A percentile compares a stretch with the other conserved stretches of the same genome.
Conservation (phyloP, 805 yeast species). For the Kodamaea hsintzibuensis region DNA sequence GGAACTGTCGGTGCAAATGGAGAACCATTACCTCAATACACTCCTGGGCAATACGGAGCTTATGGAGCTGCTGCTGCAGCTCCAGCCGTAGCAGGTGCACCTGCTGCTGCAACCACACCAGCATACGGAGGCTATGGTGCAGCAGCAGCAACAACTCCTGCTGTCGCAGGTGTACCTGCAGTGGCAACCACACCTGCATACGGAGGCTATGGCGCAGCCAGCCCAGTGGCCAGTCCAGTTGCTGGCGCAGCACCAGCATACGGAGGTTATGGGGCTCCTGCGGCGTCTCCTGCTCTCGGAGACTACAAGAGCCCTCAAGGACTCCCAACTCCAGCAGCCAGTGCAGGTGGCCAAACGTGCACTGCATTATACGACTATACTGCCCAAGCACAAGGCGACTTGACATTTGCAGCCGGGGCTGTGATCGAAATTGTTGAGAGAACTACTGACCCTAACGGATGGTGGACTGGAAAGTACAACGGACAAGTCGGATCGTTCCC, state of each 20-base stretch:
- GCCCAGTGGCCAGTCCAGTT: conserved; percentile 13
- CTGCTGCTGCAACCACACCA: conserved; percentile 6
- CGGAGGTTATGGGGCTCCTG: not conserved
- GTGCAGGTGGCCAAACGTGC: conserved; percentile 56
- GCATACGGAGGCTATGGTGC: not conserved
- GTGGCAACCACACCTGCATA: conserved; percentile 11
- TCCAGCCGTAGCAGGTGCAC: conserved; percentile 10
- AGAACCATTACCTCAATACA: conserved; percentile 28
- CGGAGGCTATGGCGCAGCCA: conserved; percentile 13
- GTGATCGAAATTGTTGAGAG: conserved; percentile 80
- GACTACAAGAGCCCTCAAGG: conserved; percentile 24
- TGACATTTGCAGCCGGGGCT: conserved; percentile 85
- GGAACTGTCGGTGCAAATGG: conserved; percentile 19
- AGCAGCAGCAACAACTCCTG: conserved; percentile 10
- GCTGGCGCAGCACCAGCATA: conserved; percentile 18
- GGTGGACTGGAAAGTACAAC: conserved; percentile 95
- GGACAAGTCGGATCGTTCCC: conserved; percentile 94
- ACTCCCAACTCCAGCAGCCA: conserved; percentile 31
- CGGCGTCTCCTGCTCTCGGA: conserved; percentile 12
- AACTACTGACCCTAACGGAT: conserved; percentile 83
- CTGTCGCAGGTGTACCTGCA: conserved; percentile 14
- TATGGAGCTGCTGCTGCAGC: conserved; percentile 16
- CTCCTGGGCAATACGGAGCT: conserved; percentile 14
- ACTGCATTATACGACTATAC: conserved; percentile 89
- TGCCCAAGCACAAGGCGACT: conserved; percentile 93